Base-by-base conservation (phyloP, 2,329 filamentous ascomycete species). In the Aspergillus fumigatiaffinis region DNA sequence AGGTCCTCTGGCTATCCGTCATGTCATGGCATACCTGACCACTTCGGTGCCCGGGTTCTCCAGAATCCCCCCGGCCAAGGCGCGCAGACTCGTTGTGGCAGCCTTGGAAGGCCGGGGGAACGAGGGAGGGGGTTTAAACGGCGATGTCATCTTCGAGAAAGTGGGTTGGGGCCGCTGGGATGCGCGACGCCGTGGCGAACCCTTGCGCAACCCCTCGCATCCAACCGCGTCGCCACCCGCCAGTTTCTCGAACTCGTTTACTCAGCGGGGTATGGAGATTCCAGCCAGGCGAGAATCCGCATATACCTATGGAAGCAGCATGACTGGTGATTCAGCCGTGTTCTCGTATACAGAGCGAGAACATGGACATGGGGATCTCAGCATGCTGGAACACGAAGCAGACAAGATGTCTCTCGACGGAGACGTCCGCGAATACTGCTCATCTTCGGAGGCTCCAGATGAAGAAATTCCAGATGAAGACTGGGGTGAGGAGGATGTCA, bases 131-230 rank as follows among this genome's bases (percentile, higher is more conserved):
- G 83, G 83, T 61, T 75, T 77, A 55, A 82, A 86, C 62, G 82
- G 82, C 58, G 85, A 86, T 51, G 73, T 79, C 58, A 63, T 79
- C 54, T 97, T 96, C 71, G 90, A 95, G 74, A 97, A 97, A 81
- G 91, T 97, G 58, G 93, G 93, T 70, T 97, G 93, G 93, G 94
- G 94, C 58, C 87, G 92, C 64, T 99, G 93, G 93, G 90, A 95
- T 74, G 94, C 92, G 60, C 87, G 87, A 71, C 82, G 85, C 71
- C 86, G 86, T 66, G 90, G 87, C 54, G 84, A 90, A 60, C 78
- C 82, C 47, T 60, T 68, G 54, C 66, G 66, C 32, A 65, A 71
- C 58, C 60, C 65, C 32, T 66, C 71, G 57, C 58, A 64, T 48
- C 51, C 67, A 61, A 62, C 68, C 53, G 60, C 74, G 44, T 82